Evolutionary conservation across 208 protist species (phyloP).

Genomic region (Leishmania aethiopica): DNA sequence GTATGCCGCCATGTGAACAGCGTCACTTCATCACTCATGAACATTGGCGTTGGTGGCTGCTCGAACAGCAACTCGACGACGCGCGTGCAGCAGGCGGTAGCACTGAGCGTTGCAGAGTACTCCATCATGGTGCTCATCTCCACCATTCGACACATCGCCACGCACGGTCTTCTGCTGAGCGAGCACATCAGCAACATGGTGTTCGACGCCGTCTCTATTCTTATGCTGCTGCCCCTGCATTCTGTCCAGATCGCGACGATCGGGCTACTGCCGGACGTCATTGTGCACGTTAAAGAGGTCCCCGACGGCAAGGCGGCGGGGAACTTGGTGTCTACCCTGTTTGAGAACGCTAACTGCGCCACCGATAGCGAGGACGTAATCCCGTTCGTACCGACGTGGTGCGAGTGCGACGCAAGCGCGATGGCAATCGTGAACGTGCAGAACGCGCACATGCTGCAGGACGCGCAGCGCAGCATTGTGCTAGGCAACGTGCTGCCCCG

Average conservation of each 20-base stretch:
- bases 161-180: slow-evolving; percentile 27
- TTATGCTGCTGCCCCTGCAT: slow-evolving; percentile 86
- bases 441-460: slow-evolving; percentile 76
- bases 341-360: slow-evolving; percentile 65
- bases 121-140: slow-evolving; percentile 80
- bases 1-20: slow-evolving; percentile 75
- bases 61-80: slow-evolving; percentile 34
- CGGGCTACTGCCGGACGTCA: slow-evolving; percentile 79
- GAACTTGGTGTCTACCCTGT: slow-evolving; percentile 75
- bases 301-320: slow-evolving; percentile 43
- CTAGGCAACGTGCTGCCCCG: slow-evolving; percentile 81
- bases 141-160: slow-evolving; percentile 74
- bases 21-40: slow-evolving; percentile 73
- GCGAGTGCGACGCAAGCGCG: slow-evolving; percentile 75
- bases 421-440: slow-evolving; percentile 80
- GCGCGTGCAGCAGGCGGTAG: slow-evolving; percentile 57
- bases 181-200: slow-evolving; percentile 61
- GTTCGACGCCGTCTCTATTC: slow-evolving; percentile 77
- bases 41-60: slow-evolving; percentile 44
- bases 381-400: slow-evolving; percentile 78
- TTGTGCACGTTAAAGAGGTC: slow-evolving; percentile 66
- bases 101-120: slow-evolving; percentile 70
- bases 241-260: slow-evolving; percentile 84
- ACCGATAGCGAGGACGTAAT: slow-evolving; percentile 46
- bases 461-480: slow-evolving; percentile 85